Evolutionary conservation across 495 filamentous ascomycete genomes (phyloP), one percentile per base, ranked within the genome.

Genomic region (Daldinia childiae): DNA sequence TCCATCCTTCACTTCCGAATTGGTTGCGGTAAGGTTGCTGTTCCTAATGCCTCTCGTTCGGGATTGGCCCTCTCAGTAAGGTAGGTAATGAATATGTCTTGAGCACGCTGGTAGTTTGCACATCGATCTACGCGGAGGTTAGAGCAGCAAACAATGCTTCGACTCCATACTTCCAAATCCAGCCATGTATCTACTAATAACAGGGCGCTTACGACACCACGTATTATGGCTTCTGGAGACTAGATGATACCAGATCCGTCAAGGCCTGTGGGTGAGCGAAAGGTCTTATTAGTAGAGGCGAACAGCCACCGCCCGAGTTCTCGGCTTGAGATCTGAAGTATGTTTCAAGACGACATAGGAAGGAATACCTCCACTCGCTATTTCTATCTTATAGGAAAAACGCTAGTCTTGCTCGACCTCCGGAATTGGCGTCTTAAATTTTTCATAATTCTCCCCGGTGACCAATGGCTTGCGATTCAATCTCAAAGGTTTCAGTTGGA

Each of bases 201-300:
- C 61, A 69, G 71, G 71, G 26, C 52, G 38, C 24, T 39, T 58
- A 62, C 62, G 51, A 73, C 55, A 69, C 70, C 70, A 73, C 70
- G 70, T 73, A 68, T 65, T 62, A 21, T 56, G 26, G 41, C 45
- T 30, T 66, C 41, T 38, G 17, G 61, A 73, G 41, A 32, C 39
- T 54, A 54, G 24, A 54, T 54, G 21, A 54, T 54, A 54, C 26
- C 58, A 63, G 24, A 52, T 60, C 38, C 60, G 30, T 30, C 21
- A 63, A 69, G 58, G 26, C 24, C 41, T 29, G 39, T 57, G 61
- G 50, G 65, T 65, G 51, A 58, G 50, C 54, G 50, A 64, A 45
- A 62, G 4, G 19, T 29, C 51, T 68, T 73, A 73, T 73, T 73
- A 73, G 66, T 66, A 73, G 66, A 63, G n/a, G 27, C 34, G 43